Conservation (phyloP, 371 early-diverging fungal species). For the Mortierella sp. region DNA sequence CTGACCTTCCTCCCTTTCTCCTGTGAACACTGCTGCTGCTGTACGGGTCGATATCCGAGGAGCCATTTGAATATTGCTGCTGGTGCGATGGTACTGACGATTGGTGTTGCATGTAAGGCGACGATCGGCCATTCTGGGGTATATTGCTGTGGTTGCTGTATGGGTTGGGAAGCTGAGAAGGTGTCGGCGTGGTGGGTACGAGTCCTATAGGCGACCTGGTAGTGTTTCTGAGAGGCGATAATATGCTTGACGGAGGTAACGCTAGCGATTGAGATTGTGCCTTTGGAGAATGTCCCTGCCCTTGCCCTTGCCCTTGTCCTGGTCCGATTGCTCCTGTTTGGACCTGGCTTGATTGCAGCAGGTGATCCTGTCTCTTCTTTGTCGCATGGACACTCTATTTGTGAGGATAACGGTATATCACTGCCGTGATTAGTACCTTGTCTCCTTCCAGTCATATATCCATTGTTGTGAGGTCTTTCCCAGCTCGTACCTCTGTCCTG, state of each 20-base stretch:
- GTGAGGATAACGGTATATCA: constrained; percentile 16
- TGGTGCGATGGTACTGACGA: constrained; percentile 18
- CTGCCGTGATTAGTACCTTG: neutral
- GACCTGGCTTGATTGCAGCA: constrained; percentile 26
- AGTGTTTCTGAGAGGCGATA: constrained; percentile 58
- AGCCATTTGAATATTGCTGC: constrained; percentile 29
- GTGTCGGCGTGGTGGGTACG: constrained; percentile 46
- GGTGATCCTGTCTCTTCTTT: constrained; percentile 72
- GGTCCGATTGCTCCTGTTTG: constrained; percentile 1
- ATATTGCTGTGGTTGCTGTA: constrained; percentile 34
- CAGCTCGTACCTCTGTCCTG: constrained; percentile 74
- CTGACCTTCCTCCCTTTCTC: constrained; percentile 41
- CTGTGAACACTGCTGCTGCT: constrained; percentile 46
- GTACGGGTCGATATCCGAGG: constrained; percentile 40
- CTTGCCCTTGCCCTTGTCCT: constrained; percentile 8
- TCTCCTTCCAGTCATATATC: neutral
- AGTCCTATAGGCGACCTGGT: constrained; percentile 53
- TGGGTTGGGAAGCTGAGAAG: constrained; percentile 23
- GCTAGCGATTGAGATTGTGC: constrained; percentile 31
- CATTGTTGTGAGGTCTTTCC: neutral
- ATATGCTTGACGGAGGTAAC: constrained; percentile 39
- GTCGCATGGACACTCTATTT: constrained; percentile 75
- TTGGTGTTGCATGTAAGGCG: constrained; percentile 64
- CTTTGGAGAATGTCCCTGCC: constrained; percentile 22
- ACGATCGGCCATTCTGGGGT: constrained; percentile 58